phyloP scores from a whole-genome alignment of 768 basidiomycete genomes.

The Leccinum variicolor region DNA sequence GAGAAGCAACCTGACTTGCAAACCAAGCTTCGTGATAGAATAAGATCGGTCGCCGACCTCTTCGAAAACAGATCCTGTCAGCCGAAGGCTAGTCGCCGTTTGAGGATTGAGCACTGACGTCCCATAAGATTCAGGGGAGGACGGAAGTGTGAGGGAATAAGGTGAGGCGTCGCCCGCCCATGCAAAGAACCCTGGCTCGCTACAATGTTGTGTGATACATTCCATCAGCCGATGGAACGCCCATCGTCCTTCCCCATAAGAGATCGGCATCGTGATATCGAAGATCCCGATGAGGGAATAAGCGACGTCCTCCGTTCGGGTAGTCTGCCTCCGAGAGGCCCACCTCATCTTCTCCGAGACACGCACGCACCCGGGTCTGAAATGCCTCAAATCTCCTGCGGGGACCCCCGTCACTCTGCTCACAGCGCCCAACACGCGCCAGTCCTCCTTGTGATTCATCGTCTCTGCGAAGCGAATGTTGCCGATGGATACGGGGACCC shows the following conservation, averaged over 20 bases:
- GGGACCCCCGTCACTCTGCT: slow-evolving; percentile 7
- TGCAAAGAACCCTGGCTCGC: slow-evolving; percentile 13
- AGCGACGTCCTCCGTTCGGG: slow-evolving; percentile 7
- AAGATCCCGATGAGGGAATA: slow-evolving; percentile 15
- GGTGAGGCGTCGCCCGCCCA: slow-evolving; percentile 13
- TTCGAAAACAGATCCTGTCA: slow-evolving; percentile 14
- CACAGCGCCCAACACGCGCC: slow-evolving; percentile 1
- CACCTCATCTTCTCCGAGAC: slow-evolving; percentile 15
- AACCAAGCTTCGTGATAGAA: slow-evolving; percentile 13
- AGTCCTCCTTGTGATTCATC: slow-evolving; percentile 12
- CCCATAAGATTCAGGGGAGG: slow-evolving; percentile 11
- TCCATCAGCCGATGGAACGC: slow-evolving; percentile 12
- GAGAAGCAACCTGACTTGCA: slow-evolving; percentile 9
- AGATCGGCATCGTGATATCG: slow-evolving; percentile 13
- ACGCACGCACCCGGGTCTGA: slow-evolving; percentile 7
- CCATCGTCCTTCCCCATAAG: slow-evolving; percentile 14
- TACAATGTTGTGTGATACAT: slow-evolving; percentile 6
- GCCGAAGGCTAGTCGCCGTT: background rate
- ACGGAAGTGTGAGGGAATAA: slow-evolving; percentile 5
- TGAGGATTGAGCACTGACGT: background rate
- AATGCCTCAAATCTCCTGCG: slow-evolving; percentile 8
- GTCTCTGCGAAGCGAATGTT: background rate
- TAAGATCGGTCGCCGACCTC: slow-evolving; percentile 15
- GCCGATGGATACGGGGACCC: background rate
- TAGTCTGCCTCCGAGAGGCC: slow-evolving; percentile 11